Evolutionary conservation across 208 protist genomes (phyloP), one percentile per base, ranked within the genome.

Genomic region (Dictyostelium gargantuum): DNA sequence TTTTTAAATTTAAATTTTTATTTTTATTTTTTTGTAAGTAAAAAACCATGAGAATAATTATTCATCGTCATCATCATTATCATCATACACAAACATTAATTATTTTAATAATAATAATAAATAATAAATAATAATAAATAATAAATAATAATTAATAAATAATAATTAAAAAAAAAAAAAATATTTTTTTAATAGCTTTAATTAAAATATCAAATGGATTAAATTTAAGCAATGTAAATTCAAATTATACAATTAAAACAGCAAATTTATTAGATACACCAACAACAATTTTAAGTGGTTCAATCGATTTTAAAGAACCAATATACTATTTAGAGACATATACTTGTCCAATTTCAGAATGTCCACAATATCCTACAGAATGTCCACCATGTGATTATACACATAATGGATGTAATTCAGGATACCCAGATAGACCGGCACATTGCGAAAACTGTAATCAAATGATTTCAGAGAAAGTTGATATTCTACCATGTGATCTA

Each of bases 301-400:
- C 46, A 19, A 9, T 89, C 1, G 8, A 38, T 44, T 77, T 89
- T 40, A 50, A 79, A n/a, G n/a, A 89, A 48, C 23, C 21, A 68
- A 23, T 89, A n/a, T 89, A 89, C 68, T 19, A 40, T 21, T 79
- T 89, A 19, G 48, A 89, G 1, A 79, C 35, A 38, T 63, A 79
- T 50, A 42, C 50, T 26, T 89, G 82, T 70, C 6, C 82, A 54
- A 79, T 54, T 52, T 50, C 48, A 40, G 68, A 29, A 46, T 79
- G 82, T 70, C 26, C 19, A 42, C 3, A 29, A 4, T 80, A 80
- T 56, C 21, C n/a, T 26, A 35, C 15, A 6, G n/a, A 13, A 54
- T 89, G 82, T 79, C 68, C 50, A 54, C 82, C 82, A 48, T 89
- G 82, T 68, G 82, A 89, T 40, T 89, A 54, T 38, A 89, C 82